phyloP scores from a whole-genome alignment of 163 green algal species.

The Chlorella variabilis region DNA sequence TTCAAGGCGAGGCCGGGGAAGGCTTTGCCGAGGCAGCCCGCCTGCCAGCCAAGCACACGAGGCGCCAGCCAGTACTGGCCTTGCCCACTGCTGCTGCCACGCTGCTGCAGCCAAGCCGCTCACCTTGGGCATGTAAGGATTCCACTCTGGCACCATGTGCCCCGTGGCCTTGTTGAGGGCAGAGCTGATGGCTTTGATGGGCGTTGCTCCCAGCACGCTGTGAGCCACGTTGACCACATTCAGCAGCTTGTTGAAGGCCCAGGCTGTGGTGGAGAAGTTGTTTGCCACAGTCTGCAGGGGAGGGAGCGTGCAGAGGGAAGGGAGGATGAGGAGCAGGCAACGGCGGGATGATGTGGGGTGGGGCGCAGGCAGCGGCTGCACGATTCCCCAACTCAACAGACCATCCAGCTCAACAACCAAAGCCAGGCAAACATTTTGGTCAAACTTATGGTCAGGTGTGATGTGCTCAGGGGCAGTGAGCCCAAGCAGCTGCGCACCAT shows the following conservation, averaged over 20 bases:
- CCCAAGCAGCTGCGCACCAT: slow-evolving; percentile 57
- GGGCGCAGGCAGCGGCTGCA: no score
- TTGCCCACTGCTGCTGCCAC: no score
- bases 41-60: no score
- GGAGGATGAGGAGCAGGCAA: background rate
- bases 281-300: slow-evolving; percentile 66
- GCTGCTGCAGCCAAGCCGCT: no score
- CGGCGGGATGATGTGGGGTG: background rate
- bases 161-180: slow-evolving; percentile 77
- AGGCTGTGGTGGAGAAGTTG: slow-evolving; percentile 82
- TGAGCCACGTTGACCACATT: slow-evolving; percentile 85
- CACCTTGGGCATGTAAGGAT: slow-evolving; percentile 94
- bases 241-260: slow-evolving; percentile 78
- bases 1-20: no score
- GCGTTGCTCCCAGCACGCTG: slow-evolving; percentile 74
- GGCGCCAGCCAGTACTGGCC: no score
- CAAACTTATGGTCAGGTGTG: no score
- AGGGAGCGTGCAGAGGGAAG: background rate
- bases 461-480: no score
- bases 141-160: slow-evolving; percentile 90
- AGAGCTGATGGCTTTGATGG: slow-evolving; percentile 71
- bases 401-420: no score
- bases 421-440: no score
- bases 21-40: no score
- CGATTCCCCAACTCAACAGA: no score